Evolutionary conservation across 202 grass and related monocot genomes (phyloP).

Genomic region (Panicum hallii): DNA sequence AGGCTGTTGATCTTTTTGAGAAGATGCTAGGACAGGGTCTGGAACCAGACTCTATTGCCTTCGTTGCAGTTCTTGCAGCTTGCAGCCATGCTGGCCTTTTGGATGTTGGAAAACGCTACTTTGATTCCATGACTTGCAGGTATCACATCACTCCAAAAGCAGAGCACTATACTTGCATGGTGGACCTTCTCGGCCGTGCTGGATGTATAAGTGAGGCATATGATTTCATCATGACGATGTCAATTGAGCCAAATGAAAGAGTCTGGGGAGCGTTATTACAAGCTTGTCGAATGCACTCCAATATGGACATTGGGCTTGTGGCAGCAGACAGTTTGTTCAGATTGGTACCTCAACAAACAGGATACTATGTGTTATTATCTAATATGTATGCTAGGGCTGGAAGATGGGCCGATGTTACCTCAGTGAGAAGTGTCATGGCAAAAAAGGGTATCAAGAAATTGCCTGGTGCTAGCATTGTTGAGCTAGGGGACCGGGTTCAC

Average conservation of each 20-base stretch:
- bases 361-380: constrained; percentile 82
- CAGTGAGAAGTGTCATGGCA: constrained; percentile 68
- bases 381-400: constrained; percentile 91
- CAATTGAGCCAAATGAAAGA: constrained; percentile 69
- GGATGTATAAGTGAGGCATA: constrained; percentile 71
- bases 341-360: constrained; percentile 71
- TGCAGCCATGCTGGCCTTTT: constrained; percentile 83
- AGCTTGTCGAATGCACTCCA: constrained; percentile 80
- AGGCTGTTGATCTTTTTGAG: constrained; percentile 73
- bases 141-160: constrained; percentile 63
- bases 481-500: constrained; percentile 65
- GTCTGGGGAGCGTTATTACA: constrained; percentile 78
- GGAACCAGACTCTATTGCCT: constrained; percentile 70
- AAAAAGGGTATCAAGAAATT: constrained; percentile 78
- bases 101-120: constrained; percentile 64
- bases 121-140: constrained; percentile 64
- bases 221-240: constrained; percentile 74
- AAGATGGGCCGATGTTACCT: constrained; percentile 71
- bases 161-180: constrained; percentile 88
- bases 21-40: constrained; percentile 61
- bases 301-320: constrained; percentile 74
- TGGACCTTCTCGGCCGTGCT: constrained; percentile 70
- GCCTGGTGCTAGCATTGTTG: constrained; percentile 72
- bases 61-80: constrained; percentile 75
- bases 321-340: constrained; percentile 76